Conservation (phyloP, 495 filamentous ascomycete genomes). For the Hyaloscypha variabilis region DNA sequence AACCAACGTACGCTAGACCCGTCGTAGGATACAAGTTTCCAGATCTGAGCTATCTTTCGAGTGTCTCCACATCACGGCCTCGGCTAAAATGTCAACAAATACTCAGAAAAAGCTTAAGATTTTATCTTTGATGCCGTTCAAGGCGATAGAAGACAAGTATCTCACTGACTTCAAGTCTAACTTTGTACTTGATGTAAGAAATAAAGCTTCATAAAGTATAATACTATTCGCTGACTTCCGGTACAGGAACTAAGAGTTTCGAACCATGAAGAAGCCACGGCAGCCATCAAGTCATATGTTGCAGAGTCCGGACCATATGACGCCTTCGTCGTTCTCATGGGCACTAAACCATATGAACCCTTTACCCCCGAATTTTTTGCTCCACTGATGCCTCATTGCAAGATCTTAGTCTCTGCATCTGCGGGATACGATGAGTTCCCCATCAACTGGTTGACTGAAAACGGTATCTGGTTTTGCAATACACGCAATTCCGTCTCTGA, state of each 20-base stretch:
- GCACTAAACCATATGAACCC: slow-evolving; percentile 41
- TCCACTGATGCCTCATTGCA: slow-evolving; percentile 31
- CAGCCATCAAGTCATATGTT: slow-evolving; percentile 11
- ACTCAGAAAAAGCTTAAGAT: slow-evolving; percentile 7
- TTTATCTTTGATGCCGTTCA: slow-evolving; percentile 13
- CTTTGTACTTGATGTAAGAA: slow-evolving; percentile 16
- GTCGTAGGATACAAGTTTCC: too few relatives aligned
- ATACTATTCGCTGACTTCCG: not conserved
- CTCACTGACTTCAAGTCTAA: slow-evolving; percentile 8
- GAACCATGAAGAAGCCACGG: slow-evolving; percentile 14
- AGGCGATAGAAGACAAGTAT: slow-evolving; percentile 3
- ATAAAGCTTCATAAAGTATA: not conserved
- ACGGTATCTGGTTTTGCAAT: slow-evolving; percentile 36
- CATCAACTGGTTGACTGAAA: slow-evolving; percentile 38
- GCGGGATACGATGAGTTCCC: slow-evolving; percentile 46
- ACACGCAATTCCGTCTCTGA: slow-evolving; percentile 27
- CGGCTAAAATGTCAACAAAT: not conserved
- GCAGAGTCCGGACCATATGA: slow-evolving; percentile 35
- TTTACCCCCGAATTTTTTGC: slow-evolving; percentile 41
- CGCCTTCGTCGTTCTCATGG: slow-evolving; percentile 44
- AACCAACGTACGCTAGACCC: too few relatives aligned
- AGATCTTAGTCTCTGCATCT: slow-evolving; percentile 39
- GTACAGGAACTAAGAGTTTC: not conserved
- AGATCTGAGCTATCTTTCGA: too few relatives aligned
- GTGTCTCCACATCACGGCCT: too few relatives aligned